Evolutionary conservation across 441 rosid genomes (phyloP).

Genomic region (Corymbia calophylla): DNA sequence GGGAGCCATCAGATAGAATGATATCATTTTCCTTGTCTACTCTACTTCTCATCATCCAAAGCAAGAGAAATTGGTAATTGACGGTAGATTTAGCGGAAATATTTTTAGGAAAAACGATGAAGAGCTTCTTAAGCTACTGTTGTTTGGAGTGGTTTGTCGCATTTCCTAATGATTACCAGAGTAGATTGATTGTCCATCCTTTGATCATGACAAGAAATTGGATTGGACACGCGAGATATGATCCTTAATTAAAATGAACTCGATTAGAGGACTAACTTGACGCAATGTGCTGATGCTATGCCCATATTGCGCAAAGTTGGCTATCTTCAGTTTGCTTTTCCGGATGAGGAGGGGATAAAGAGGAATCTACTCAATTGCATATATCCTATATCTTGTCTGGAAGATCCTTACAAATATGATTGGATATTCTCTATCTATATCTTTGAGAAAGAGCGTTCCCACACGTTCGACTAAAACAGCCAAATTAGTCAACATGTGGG

Average conservation of each 20-base stretch:
- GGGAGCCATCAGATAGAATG: not conserved
- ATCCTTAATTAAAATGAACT: not conserved
- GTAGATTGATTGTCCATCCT: not conserved
- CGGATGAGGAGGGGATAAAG: too few relatives aligned
- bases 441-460: not conserved
- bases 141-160: not conserved
- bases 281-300: too few relatives aligned
- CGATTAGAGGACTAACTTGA: not conserved
- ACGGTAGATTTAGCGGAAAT: too few relatives aligned
- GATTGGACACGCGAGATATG: not conserved
- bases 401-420: not conserved
- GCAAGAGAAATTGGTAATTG: not conserved
- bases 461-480: not conserved
- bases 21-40: not conserved
- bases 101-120: not conserved
- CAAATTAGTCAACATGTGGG: not conserved
- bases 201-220: accelerated
- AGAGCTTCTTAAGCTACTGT: not conserved
- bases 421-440: not conserved
- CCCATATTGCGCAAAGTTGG: too few relatives aligned
- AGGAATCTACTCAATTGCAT: too few relatives aligned
- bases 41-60: not conserved
- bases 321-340: too few relatives aligned
- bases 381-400: not conserved
- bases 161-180: not conserved